These are phyloP conservation scores for Podila verticillata DNA, from an alignment of 192 early-diverging fungal species.

Conservation along the genomic window DNA sequence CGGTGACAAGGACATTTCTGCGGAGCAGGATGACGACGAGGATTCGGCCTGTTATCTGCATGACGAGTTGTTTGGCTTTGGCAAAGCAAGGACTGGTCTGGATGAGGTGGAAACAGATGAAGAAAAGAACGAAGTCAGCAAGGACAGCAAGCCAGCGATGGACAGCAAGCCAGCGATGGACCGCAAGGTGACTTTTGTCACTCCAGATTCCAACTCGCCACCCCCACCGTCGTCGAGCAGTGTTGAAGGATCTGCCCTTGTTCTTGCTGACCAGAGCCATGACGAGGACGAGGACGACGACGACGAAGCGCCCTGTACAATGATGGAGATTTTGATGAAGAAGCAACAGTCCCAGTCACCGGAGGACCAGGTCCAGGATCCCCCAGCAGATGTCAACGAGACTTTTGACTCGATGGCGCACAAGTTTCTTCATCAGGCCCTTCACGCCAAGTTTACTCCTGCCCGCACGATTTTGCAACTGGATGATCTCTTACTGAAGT, in stretches of 20 bases:
- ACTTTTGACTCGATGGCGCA: slow-evolving; percentile 51
- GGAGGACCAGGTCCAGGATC: slow-evolving; percentile 33
- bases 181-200: slow-evolving; percentile 32
- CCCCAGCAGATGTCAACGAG: slow-evolving; percentile 40
- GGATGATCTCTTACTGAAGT: slow-evolving; percentile 46
- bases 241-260: neutral
- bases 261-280: neutral
- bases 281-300: slow-evolving; percentile 14
- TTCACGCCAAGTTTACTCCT: slow-evolving; percentile 32
- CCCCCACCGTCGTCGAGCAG: neutral
- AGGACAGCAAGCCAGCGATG: neutral
- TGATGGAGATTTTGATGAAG: slow-evolving; percentile 48
- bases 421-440: slow-evolving; percentile 46
- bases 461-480: slow-evolving; percentile 42
- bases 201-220: neutral
- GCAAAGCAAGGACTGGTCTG: neutral
- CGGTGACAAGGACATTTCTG: neutral
- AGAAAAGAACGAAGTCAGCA: neutral
- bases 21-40: slow-evolving; percentile 5
- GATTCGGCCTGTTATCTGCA: neutral
- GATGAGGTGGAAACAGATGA: neutral
- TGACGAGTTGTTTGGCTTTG: neutral
- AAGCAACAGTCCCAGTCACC: slow-evolving; percentile 31
- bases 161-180: neutral
- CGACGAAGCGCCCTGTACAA: slow-evolving; percentile 37